Evolutionary conservation across 352 stramenopile species (phyloP), one percentile per base, ranked within the genome.

Genomic region (Halophytophthora batemanensis): DNA sequence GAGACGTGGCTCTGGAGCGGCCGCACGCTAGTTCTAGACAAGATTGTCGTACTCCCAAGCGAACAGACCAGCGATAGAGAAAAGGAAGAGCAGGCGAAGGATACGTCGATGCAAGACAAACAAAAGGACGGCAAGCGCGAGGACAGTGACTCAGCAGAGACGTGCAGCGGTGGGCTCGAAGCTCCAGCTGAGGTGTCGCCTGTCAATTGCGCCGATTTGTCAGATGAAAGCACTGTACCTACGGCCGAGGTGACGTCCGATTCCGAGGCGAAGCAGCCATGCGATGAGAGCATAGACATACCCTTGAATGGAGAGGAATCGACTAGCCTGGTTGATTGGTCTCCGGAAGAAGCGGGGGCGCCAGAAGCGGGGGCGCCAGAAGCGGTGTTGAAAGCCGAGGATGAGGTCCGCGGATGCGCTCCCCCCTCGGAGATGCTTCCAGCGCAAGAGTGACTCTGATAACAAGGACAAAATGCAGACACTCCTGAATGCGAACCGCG

Each of bases 1-100:
- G 74, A 90, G 48, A 76, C 56, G 22, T 87, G 76, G 79, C 50
- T 71, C 34, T 87, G 79, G 79, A 82, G 68, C 53, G 76, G 76
- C 10, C 69, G 79, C 21, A 70, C 59, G 1, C 70, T 90, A 17
- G 45, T 86, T 3, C 46, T 87, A 14, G 79, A 90, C 66, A 90
- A 87, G 54, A 84, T 87, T 45, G 59, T 87, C 21, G 64, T 54
- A 19, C 46, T 46, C 12, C 22, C 41, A 11, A n/a, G 23, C 11
- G 12, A 28, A n/a, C 53, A 43, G 33, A 18, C 58, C 13, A 40
- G 57, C 29, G 58, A 52, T 3, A 38, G 56, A 28, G 50, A 51
- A 14, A 38, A 41, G 35, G 35, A 29, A 19, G 36, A 17, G 34
- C 22, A 22, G 13, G 3, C 15, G 2, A 25, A 22, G 42, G 33